Percentiles rank a stretch among this genome's conserved stretches.
Conservation (phyloP, 805 yeast species). For the Yamadazyma sp. region DNA sequence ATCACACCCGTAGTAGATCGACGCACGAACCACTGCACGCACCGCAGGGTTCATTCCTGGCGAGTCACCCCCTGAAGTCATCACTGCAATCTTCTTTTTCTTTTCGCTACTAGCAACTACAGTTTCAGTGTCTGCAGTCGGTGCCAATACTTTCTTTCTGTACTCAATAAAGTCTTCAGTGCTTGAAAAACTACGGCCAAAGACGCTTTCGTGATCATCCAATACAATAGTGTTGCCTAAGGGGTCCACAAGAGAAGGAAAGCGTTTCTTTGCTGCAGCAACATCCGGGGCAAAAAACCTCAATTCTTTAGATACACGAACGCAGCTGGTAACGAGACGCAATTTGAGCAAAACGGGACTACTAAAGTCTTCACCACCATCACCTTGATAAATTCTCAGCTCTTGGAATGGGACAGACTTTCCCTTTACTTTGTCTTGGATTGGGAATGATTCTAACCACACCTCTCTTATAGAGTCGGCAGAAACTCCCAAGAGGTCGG, state of each 20-base stretch:
- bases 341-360: constrained; percentile 35
- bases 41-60: constrained; percentile 82
- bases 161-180: constrained; percentile 11
- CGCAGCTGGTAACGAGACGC: constrained; percentile 25
- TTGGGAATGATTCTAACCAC: constrained; percentile 72
- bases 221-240: constrained; percentile 33
- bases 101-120: not conserved
- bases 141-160: constrained; percentile 4
- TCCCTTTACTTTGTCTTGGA: constrained; percentile 39
- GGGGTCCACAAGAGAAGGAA: constrained; percentile 31
- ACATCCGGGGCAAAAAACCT: constrained; percentile 35
- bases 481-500: constrained; percentile 50
- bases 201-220: constrained; percentile 19
- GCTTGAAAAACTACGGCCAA: constrained; percentile 6
- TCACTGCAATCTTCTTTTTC: constrained; percentile 61
- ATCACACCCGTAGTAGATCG: constrained; percentile 63
- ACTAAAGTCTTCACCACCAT: constrained; percentile 27
- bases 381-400: constrained; percentile 37
- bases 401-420: constrained; percentile 43
- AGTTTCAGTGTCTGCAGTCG: not conserved
- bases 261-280: constrained; percentile 19
- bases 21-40: constrained; percentile 68
- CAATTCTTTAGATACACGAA: constrained; percentile 20
- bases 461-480: constrained; percentile 65
- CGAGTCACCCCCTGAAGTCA: constrained; percentile 83